Evolutionary conservation across 192 early-diverging fungal genomes (phyloP).

Genomic region (Coemansia sp.): DNA sequence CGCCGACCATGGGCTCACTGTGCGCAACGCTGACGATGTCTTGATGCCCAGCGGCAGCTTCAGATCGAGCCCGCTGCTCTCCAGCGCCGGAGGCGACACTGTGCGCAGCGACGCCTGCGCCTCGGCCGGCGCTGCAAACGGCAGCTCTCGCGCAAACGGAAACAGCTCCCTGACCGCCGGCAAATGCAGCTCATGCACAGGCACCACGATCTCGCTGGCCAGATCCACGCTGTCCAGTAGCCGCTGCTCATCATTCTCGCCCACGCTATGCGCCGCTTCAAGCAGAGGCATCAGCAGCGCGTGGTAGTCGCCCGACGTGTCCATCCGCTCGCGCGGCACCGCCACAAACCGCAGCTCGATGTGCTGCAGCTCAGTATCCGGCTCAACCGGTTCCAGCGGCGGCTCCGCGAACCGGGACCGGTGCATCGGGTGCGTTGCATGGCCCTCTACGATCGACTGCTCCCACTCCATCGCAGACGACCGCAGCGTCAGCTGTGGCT

Average conservation of each 20-base stretch:
- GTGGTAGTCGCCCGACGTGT: conserved; percentile 53
- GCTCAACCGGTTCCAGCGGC: conserved; percentile 54
- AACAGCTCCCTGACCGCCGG: conserved; percentile 57
- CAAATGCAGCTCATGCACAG: conserved; percentile 62
- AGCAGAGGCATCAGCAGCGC: conserved; percentile 35
- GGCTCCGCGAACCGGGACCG: conserved; percentile 58
- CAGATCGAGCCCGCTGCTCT: conserved; percentile 33
- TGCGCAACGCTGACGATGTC: conserved; percentile 65
- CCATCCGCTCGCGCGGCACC: conserved; percentile 40
- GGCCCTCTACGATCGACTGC: conserved; percentile 65
- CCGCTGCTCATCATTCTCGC: background rate
- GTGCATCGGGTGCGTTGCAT: conserved; percentile 71
- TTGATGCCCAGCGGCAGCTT: conserved; percentile 65
- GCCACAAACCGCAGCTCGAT: conserved; percentile 53
- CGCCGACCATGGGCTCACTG: conserved; percentile 63
- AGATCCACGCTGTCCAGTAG: conserved; percentile 26
- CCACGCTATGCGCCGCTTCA: conserved; percentile 13
- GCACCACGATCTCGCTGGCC: conserved; percentile 49
- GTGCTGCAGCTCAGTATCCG: conserved; percentile 45
- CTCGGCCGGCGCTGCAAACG: conserved; percentile 37
- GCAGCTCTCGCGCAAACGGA: conserved; percentile 45
- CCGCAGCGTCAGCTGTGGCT: conserved; percentile 25
- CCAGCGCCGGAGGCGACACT: conserved; percentile 41
- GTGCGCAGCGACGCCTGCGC: conserved; percentile 64
- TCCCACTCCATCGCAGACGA: conserved; percentile 64